Evolutionary conservation across 73 alveolate species (phyloP).

Genomic region (Paramecium pentaurelia): DNA sequence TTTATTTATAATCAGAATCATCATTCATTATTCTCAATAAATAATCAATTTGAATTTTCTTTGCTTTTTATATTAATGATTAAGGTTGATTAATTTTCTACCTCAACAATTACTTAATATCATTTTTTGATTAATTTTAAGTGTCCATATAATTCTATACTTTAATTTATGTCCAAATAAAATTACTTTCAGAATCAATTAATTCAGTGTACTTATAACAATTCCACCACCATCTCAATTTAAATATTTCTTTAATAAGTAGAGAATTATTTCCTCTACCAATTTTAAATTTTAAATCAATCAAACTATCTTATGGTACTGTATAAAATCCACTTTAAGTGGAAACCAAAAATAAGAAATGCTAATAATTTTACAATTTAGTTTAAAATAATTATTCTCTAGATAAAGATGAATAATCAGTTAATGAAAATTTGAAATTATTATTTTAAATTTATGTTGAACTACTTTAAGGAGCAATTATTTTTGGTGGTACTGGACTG

Average conservation of each 20-base stretch:
- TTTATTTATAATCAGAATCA: background rate
- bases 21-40: background rate
- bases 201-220: background rate
- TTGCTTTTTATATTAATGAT: background rate
- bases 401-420: background rate
- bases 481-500: background rate
- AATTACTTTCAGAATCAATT: background rate
- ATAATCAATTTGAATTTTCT: background rate
- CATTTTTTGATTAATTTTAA: background rate
- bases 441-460: background rate
- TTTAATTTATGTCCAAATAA: conserved; percentile 27
- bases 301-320: background rate
- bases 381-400: background rate
- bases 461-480: background rate
- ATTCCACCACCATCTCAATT: conserved; percentile 45
- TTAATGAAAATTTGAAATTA: conserved; percentile 12
- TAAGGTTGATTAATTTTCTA: background rate
- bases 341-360: background rate
- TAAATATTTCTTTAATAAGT: background rate
- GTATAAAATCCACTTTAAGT: conserved; percentile 27
- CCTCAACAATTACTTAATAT: background rate
- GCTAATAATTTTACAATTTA: conserved; percentile 9
- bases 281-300: background rate
- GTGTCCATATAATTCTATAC: background rate
- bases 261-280: conserved; percentile 25